Conservation (phyloP, 2,329 filamentous ascomycete genomes). For the Fusarium miscanthi region DNA sequence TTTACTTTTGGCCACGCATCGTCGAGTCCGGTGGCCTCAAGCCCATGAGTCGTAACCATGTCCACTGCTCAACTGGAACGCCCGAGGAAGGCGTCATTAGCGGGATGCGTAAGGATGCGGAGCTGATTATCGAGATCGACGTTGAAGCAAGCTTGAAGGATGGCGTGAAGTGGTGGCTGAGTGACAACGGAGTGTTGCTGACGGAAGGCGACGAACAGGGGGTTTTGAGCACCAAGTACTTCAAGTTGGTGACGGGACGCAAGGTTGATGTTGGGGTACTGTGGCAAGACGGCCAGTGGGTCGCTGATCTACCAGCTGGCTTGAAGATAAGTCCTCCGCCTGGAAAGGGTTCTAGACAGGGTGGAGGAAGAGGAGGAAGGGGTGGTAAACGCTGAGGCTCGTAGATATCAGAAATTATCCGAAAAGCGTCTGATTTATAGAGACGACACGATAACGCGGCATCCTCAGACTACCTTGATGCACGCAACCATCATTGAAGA, state of each 20-base stretch:
- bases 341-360: slow-evolving; percentile 60
- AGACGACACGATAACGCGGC: background rate
- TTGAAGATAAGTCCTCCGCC: slow-evolving; percentile 62
- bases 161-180: slow-evolving; percentile 78
- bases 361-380: slow-evolving; percentile 53
- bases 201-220: slow-evolving; percentile 70
- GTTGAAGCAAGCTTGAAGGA: slow-evolving; percentile 72
- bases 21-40: slow-evolving; percentile 80
- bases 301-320: slow-evolving; percentile 72
- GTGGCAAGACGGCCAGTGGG: slow-evolving; percentile 75
- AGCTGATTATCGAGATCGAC: slow-evolving; percentile 83
- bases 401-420: slow-evolving; percentile 5
- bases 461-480: background rate
- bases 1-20: slow-evolving; percentile 81
- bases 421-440: background rate
- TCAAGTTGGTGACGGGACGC: slow-evolving; percentile 75
- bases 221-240: slow-evolving; percentile 73
- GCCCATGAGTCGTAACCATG: slow-evolving; percentile 85
- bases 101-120: slow-evolving; percentile 82
- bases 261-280: slow-evolving; percentile 70
- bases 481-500: background rate
- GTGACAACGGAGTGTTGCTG: slow-evolving; percentile 81
- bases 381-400: slow-evolving; percentile 31
- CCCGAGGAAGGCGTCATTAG: slow-evolving; percentile 73
- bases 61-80: slow-evolving; percentile 86